phyloP scores from a whole-genome alignment of 140 eudicot genomes.

The Senecio squalidus region DNA sequence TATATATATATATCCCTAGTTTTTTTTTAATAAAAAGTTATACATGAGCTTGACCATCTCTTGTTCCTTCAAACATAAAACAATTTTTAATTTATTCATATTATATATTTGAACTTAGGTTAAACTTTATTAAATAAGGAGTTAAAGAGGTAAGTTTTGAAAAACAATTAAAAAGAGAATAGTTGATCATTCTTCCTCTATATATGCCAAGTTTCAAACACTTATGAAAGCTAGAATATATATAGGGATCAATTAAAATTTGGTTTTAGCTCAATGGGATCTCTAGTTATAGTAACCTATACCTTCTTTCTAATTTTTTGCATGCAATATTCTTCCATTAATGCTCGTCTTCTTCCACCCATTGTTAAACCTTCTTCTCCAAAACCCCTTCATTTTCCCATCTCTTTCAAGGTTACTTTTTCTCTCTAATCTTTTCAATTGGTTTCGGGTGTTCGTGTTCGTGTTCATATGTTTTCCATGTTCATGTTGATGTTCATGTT shows the following conservation, averaged over 20 bases:
- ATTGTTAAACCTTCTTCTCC: conserved; percentile 5
- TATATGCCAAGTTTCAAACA: conserved; percentile 3
- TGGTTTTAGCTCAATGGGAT: conserved; percentile 21
- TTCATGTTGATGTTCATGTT: not conserved
- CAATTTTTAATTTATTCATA: no score
- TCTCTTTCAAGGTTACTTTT: conserved; percentile 25
- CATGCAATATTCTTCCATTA: conserved; percentile 46
- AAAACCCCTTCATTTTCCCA: conserved; percentile 20
- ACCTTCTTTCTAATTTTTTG: conserved; percentile 23
- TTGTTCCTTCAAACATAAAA: not conserved
- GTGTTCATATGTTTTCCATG: not conserved
- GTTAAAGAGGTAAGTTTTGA: no score
- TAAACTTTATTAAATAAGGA: no score
- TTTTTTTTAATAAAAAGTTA: not conserved
- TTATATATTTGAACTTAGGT: not conserved
- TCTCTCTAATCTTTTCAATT: not conserved
- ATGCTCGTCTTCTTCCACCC: conserved; percentile 37
- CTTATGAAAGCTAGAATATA: not conserved
- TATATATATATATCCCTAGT: not conserved
- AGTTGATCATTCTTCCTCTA: not conserved
- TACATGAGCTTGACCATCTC: not conserved
- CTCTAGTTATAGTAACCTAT: conserved; percentile 7
- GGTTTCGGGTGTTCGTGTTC: not conserved
- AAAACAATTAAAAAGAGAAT: no score
- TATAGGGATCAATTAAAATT: not conserved